Percentiles rank a stretch among this genome's conserved stretches.
phyloP scores from a whole-genome alignment of 2,329 filamentous ascomycete species.

The Cladosporium sp. region DNA sequence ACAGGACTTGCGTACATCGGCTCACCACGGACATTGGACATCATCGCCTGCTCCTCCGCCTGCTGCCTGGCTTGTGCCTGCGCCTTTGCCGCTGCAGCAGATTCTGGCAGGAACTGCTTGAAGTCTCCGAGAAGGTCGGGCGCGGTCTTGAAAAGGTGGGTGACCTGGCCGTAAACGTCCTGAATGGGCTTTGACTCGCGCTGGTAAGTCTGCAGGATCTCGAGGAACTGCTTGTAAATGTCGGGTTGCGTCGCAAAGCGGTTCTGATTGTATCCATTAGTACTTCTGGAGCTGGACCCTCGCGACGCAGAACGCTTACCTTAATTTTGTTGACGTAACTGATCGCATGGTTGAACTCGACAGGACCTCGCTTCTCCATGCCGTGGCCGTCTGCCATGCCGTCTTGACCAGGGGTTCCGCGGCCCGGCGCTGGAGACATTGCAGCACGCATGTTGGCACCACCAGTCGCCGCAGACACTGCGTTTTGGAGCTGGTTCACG shows the following conservation, averaged over 20 bases:
- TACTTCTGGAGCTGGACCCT: background rate
- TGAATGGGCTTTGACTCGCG: slow-evolving; percentile 97
- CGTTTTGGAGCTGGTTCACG: slow-evolving; percentile 60
- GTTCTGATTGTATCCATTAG: slow-evolving; percentile 54
- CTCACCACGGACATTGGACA: slow-evolving; percentile 56
- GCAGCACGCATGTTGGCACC: slow-evolving; percentile 42
- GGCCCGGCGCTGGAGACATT: slow-evolving; percentile 43
- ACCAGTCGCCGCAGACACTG: slow-evolving; percentile 53
- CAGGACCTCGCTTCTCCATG: slow-evolving; percentile 81
- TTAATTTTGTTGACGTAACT: slow-evolving; percentile 99
- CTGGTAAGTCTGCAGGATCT: slow-evolving; percentile 97
- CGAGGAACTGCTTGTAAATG: slow-evolving; percentile 98
- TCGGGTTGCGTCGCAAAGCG: slow-evolving; percentile 94
- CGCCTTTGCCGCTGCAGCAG: slow-evolving; percentile 61
- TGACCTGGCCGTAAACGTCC: slow-evolving; percentile 96
- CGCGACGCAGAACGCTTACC: slow-evolving; percentile 46
- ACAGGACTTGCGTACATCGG: slow-evolving; percentile 36
- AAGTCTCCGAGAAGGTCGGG: slow-evolving; percentile 96
- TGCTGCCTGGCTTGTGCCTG: slow-evolving; percentile 53
- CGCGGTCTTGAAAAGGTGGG: slow-evolving; percentile 83
- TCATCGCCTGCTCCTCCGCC: slow-evolving; percentile 62
- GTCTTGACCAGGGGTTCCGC: slow-evolving; percentile 48
- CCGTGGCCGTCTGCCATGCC: slow-evolving; percentile 39
- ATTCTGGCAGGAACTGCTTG: slow-evolving; percentile 95
- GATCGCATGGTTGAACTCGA: slow-evolving; percentile 98